These are phyloP conservation scores for Odontarrhena argentea DNA, from an alignment of 345 rosid species.

Conservation along the genomic window DNA sequence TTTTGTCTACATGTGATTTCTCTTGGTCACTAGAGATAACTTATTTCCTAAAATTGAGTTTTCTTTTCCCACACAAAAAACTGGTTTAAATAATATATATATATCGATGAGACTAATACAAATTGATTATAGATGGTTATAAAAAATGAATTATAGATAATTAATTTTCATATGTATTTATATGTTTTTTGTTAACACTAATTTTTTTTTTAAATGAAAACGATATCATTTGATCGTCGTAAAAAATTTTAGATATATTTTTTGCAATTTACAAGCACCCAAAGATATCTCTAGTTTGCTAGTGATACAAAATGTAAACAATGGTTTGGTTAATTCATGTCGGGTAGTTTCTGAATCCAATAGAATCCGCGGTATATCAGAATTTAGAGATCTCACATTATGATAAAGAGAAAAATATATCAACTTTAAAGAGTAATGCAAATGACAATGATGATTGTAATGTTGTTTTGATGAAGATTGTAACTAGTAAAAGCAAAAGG, in stretches of 20 bases:
- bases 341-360: not conserved
- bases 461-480: not conserved
- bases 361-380: not conserved
- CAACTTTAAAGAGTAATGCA: not conserved
- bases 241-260: too few relatives aligned
- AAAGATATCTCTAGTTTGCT: not conserved
- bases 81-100: too few relatives aligned
- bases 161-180: too few relatives aligned
- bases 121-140: too few relatives aligned
- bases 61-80: too few relatives aligned
- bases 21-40: not conserved
- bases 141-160: too few relatives aligned
- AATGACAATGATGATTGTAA: slow-evolving; percentile 29
- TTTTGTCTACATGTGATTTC: not conserved
- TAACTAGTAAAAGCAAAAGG: slow-evolving; percentile 34
- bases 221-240: too few relatives aligned
- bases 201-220: too few relatives aligned
- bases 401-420: not conserved
- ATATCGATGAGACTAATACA: too few relatives aligned
- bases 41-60: not conserved
- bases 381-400: not conserved
- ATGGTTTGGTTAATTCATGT: not conserved
- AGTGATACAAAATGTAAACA: not conserved
- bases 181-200: too few relatives aligned
- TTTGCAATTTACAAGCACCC: too few relatives aligned